Percentiles rank a stretch among this genome's conserved stretches.
Conservation (phyloP, 1,284 basidiomycete species). For the Microbotryum lychnidis-dioicae region DNA sequence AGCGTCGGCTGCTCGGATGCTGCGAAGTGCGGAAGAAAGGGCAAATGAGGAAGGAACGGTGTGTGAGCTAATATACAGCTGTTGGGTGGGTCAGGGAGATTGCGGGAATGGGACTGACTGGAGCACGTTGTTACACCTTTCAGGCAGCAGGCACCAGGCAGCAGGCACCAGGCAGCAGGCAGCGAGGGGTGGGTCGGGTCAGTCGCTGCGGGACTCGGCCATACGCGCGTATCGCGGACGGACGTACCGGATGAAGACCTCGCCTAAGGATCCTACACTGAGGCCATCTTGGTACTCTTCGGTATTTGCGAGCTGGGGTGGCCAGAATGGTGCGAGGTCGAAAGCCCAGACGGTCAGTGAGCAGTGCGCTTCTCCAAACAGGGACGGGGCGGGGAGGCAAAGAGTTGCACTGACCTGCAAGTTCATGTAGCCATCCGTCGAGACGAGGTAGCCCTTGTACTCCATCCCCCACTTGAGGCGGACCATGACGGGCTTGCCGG, state of each 20-base stretch:
- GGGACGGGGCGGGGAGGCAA: not conserved
- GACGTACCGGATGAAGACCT: conserved; percentile 89
- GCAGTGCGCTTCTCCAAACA: not conserved
- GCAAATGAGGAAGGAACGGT: not conserved
- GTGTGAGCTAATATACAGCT: too few species aligned
- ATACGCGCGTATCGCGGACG: not conserved
- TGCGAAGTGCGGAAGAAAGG: not conserved
- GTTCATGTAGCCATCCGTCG: conserved; percentile 99
- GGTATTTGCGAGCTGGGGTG: conserved; percentile 78
- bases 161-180: not conserved
- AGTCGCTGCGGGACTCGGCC: not conserved
- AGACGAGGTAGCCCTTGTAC: conserved; percentile 98
- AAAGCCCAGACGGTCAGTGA: not conserved
- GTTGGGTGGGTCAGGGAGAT: too few species aligned
- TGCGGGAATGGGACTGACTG: conserved; percentile 13
- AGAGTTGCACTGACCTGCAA: conserved; percentile 59
- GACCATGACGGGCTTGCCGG: conserved; percentile 89
- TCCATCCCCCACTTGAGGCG: conserved; percentile 98
- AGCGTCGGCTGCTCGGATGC: conserved; percentile 22
- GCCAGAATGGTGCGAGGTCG: not conserved
- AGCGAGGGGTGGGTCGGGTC: not conserved
- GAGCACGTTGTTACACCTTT: conserved; percentile 32
- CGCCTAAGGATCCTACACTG: conserved; percentile 90
- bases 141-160: not conserved
- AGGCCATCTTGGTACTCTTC: conserved; percentile 97